Base-by-base conservation (phyloP, 1,284 basidiomycete genomes). In the Ceratobasidium sp. region DNA sequence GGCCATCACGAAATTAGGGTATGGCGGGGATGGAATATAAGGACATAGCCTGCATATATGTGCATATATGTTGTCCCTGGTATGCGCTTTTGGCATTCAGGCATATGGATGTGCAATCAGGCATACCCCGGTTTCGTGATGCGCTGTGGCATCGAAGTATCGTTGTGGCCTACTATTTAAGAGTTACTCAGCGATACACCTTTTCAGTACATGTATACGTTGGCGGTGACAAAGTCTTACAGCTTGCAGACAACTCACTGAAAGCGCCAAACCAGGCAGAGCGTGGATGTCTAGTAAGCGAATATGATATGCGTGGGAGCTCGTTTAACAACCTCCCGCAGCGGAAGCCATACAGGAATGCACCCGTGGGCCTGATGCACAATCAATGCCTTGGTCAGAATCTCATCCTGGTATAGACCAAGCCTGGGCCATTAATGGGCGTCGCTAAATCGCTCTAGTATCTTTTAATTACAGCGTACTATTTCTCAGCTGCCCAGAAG, bases 361-460 rank as follows among this genome's bases (percentile, higher is more conserved):
- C 81, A 6, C 81, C 84, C 4, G 77, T 83, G 16, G 81, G 84
- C 76, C 54, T 76, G 1, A 84, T 85, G 82, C 83, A 85, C 71
- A 79, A 79, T 5, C 74, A 80, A 0, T 81, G 79, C 54, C 79
- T 83, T 0, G 80, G 80, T 19, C 49, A 79, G 8, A 79, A 34
- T 58, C 13, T 34, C 27, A 16, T 16, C 13, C 37, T 34, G 16
- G 14, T 8, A 34, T 37, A 8, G 7, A 8, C 16, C 13, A 34
- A 34, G 37, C 2, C 27, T 34, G 14, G 19, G 13, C 13, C n/a
- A 19, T 48, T 48, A 19, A 31, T 34, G 37, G 56, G 56, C 2
- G 22, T 58, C 14, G 56, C 37, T 3, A 58, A 58, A 34, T 7
- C 56, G 6, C 31, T 58, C 16, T 58, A 31, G 56, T 34, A 7